Evolutionary conservation across 2,329 filamentous ascomycete species (phyloP), one percentile per base, ranked within the genome.

Genomic region (Pseudopyrenochaeta lycopersici): DNA sequence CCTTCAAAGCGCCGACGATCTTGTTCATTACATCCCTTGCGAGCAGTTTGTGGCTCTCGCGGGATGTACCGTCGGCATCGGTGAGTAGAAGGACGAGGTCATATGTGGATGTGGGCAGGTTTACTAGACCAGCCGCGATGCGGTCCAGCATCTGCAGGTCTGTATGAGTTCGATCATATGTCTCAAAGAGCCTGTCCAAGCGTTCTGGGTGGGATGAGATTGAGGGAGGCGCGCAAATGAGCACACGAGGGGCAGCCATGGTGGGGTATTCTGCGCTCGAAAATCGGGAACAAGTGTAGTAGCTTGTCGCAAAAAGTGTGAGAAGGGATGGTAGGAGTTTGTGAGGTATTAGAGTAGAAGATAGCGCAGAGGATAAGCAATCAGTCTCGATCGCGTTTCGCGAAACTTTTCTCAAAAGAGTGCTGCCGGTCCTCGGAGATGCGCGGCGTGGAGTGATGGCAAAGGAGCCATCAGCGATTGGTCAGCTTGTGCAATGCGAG

Each of bases 111-210:
- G 85, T 66, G 1, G 93, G 90, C 0, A 99, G 87, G 7, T 87
- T 81, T 52, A 95, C 91, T 32, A 97, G 82, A 57, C 92, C 92
- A 31, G 90, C 85, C 1, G 90, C 87, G 35, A 99, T 85, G 46
- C 95, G 91, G 79, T 99, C 95, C 57, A 99, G 90, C 95, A 99
- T 99, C 77, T 98, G 95, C 47, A 99, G 83, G 73, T 99, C 95
- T 58, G 92, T 94, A 40, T 84, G 81, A 60, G 84, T 80, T 71
- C 92, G 89, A 75, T 95, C 88, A 79, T 91, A 88, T 52, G 86
- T 81, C 54, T 87, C 82, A 68, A 96, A 85, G 58, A 95, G 82
- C 63, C 81, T 80, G 61, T 87, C 85, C 62, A 98, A 84, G 67
- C 87, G 87, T 63, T 91, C 88, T 64, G 93, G 91, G 77, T 96